phyloP scores from a whole-genome alignment of 352 stramenopile species.

The Pythium monospermum region DNA sequence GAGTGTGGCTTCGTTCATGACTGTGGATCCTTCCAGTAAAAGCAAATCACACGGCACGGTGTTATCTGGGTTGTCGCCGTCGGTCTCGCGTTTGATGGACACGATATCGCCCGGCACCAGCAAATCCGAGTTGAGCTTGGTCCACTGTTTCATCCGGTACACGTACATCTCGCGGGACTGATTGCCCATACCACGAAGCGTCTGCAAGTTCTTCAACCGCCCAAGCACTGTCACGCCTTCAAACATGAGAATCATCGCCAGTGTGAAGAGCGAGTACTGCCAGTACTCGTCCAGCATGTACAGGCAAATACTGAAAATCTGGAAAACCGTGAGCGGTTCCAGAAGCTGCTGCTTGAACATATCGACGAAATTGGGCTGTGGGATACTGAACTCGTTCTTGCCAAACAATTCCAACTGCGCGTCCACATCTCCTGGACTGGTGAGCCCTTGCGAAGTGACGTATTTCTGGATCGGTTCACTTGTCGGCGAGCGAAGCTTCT shows the following conservation, averaged over 20 bases:
- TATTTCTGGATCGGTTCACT: slow-evolving; percentile 65
- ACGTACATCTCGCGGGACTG: slow-evolving; percentile 85
- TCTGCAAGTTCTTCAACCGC: slow-evolving; percentile 93
- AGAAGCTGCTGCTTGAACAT: slow-evolving; percentile 97
- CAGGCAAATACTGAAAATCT: slow-evolving; percentile 97
- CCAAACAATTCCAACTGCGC: slow-evolving; percentile 68
- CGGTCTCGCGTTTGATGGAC: slow-evolving; percentile 88
- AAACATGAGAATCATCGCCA: slow-evolving; percentile 98
- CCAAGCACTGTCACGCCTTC: slow-evolving; percentile 95
- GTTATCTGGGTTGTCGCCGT: slow-evolving; percentile 65
- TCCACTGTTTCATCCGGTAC: slow-evolving; percentile 88
- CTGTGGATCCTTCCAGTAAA: slow-evolving; percentile 90
- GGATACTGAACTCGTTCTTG: slow-evolving; percentile 94
- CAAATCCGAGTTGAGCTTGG: slow-evolving; percentile 69
- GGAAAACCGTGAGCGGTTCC: slow-evolving; percentile 98
- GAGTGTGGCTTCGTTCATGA: slow-evolving; percentile 99
- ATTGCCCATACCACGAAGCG: slow-evolving; percentile 93
- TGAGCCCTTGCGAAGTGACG: slow-evolving; percentile 40
- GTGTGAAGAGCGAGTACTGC: slow-evolving; percentile 99
- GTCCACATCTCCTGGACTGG: slow-evolving; percentile 35
- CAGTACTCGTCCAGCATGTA: slow-evolving; percentile 99
- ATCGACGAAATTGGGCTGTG: slow-evolving; percentile 92
- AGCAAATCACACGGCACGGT: slow-evolving; percentile 95
- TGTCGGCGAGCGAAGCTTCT: slow-evolving; percentile 69
- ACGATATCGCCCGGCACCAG: slow-evolving; percentile 93